Conservation (phyloP, 805 yeast genomes). For the Zygosaccharomyces gambellarensis region DNA sequence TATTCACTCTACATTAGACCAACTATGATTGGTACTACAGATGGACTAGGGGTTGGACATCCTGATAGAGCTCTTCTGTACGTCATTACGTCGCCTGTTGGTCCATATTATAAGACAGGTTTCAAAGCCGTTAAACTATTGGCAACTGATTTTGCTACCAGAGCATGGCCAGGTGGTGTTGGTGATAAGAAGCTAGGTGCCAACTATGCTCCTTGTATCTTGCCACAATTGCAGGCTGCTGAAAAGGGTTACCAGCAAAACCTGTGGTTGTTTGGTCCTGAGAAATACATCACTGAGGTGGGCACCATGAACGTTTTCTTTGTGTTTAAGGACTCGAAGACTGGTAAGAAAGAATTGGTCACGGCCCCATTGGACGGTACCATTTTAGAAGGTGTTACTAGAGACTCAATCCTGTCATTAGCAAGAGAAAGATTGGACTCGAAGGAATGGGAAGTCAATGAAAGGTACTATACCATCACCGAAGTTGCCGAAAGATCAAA, state of each 20-base stretch:
- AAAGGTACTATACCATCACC: slow-evolving; percentile 74
- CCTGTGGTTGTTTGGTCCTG: slow-evolving; percentile 92
- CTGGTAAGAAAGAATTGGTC: slow-evolving; percentile 85
- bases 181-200: slow-evolving; percentile 97
- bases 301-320: slow-evolving; percentile 97
- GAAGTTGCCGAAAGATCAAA: slow-evolving; percentile 76
- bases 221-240: slow-evolving; percentile 89
- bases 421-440: slow-evolving; percentile 72
- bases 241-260: slow-evolving; percentile 90
- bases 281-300: slow-evolving; percentile 84
- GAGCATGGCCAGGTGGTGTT: slow-evolving; percentile 99
- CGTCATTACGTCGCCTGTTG: slow-evolving; percentile 92
- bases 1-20: slow-evolving; percentile 93
- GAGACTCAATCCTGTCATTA: slow-evolving; percentile 77
- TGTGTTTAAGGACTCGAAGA: slow-evolving; percentile 66
- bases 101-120: slow-evolving; percentile 92
- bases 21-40: slow-evolving; percentile 88
- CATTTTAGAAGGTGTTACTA: slow-evolving; percentile 92
- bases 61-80: slow-evolving; percentile 79
- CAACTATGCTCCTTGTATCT: slow-evolving; percentile 92
- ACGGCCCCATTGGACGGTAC: slow-evolving; percentile 98
- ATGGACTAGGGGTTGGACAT: slow-evolving; percentile 78
- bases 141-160: slow-evolving; percentile 92
- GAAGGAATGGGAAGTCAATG: slow-evolving; percentile 75
- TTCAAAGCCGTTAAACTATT: slow-evolving; percentile 92